Base-by-base conservation (phyloP, 75 land plant genomes). In the Azolla pinnata region DNA sequence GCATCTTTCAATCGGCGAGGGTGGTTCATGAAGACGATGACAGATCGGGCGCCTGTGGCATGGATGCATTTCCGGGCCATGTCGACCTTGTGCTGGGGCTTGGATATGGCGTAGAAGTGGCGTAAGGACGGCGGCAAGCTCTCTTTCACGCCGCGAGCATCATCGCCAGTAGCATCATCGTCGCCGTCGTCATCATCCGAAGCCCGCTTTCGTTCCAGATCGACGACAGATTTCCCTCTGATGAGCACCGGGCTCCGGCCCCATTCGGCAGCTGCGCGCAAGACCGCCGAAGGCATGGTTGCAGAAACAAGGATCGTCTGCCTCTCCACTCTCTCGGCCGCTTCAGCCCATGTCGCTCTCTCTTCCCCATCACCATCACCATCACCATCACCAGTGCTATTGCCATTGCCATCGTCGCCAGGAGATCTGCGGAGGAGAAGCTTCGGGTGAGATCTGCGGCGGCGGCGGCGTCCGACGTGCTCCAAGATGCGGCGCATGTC, bases 11-110 rank as follows among this genome's bases (percentile, higher is more conserved):
- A 67, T 34, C 73, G 88, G 38, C 62, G 86, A 10, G 81, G 61
- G 69, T 83, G 75, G 49, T 92, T 92, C 95, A 92, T 85, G 79
- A 92, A 92, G n/a, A 67, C 95, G 17, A 88, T 87, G 19, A 92
- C 84, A 10, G 77, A 74, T 54, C 78, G 68, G 20, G 95, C 88
- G 66, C 83, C 84, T 31, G 88, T 68, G 12, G 97, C 89, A 62
- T 88, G 83, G n/a, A 92, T 63, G 58, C 89, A 80, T 67, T 76
- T 84, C 48, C 95, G 77, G 50, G 90, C 63, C 9, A 79, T 75
- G 52, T 87, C 91, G 4, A 90, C 85, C 60, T 79, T 93, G 58
- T 87, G 95, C 40, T 85, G 82, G 25, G 56, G 40, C 62, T 73
- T 83, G 9, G 82, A 44, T 12, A 88, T 48, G 25, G 76, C 80